Conservation (phyloP, 768 basidiomycete species). For the Termitomyces sp. region DNA sequence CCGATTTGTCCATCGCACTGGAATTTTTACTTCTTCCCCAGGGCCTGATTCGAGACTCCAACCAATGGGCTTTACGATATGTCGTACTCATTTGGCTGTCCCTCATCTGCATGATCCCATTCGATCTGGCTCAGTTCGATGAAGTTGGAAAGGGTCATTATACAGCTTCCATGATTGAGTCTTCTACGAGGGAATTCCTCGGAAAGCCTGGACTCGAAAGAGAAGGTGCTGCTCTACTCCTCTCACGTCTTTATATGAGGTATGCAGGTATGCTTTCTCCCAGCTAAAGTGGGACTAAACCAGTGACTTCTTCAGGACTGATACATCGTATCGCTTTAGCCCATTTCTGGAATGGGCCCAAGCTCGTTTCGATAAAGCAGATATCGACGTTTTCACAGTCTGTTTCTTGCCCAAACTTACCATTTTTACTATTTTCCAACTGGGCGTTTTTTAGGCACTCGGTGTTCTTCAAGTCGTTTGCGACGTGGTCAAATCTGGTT, state of each 20-base stretch:
- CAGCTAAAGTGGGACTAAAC: not conserved
- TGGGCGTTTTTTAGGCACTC: constrained; percentile 40
- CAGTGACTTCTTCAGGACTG: constrained; percentile 39
- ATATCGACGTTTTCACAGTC: constrained; percentile 48
- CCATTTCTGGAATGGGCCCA: constrained; percentile 47
- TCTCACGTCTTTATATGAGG: constrained; percentile 80
- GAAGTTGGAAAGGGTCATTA: constrained; percentile 43
- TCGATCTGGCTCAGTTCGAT: constrained; percentile 84
- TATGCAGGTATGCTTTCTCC: constrained; percentile 50
- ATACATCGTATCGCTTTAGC: constrained; percentile 43
- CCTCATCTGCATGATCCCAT: constrained; percentile 90
- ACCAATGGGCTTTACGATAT: constrained; percentile 80
- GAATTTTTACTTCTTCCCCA: constrained; percentile 49
- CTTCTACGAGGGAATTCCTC: constrained; percentile 51
- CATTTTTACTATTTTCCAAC: not conserved
- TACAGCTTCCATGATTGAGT: constrained; percentile 55
- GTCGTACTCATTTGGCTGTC: constrained; percentile 89
- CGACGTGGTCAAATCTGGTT: constrained; percentile 61
- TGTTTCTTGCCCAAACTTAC: constrained; percentile 10
- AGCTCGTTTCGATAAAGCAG: constrained; percentile 24
- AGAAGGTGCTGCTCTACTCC: constrained; percentile 74
- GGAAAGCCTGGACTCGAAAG: constrained; percentile 75
- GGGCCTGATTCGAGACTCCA: constrained; percentile 31
- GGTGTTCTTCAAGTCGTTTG: constrained; percentile 66
- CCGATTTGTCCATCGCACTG: constrained; percentile 73